Percentiles rank a stretch among this genome's conserved stretches.
phyloP scores from a whole-genome alignment of 345 rosid species.

The Lepidium africanum region DNA sequence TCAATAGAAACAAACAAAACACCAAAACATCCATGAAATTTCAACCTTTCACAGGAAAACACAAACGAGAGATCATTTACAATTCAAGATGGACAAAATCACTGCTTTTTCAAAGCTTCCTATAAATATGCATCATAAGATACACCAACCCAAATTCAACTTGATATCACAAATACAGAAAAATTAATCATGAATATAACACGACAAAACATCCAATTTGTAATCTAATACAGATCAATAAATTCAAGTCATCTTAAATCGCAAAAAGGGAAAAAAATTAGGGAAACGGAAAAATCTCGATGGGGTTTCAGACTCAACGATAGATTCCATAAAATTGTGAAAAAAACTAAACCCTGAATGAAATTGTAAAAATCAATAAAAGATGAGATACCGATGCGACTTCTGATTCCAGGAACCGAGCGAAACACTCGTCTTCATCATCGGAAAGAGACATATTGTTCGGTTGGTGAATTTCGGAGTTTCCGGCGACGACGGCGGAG shows the following conservation, averaged over 20 bases:
- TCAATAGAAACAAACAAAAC: not conserved
- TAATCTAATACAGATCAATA: not conserved
- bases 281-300: not conserved
- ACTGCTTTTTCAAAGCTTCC: not conserved
- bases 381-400: conserved; percentile 38
- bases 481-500: conserved; percentile 19
- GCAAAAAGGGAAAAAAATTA: not conserved
- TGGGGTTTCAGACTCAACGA: not conserved
- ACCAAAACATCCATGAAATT: not conserved
- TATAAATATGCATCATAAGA: not conserved
- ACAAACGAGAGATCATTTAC: not conserved
- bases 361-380: not conserved
- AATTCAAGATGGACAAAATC: not conserved
- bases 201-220: not conserved
- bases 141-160: not conserved
- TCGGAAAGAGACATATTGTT: conserved; percentile 44
- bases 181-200: not conserved
- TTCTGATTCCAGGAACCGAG: conserved; percentile 77
- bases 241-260: not conserved
- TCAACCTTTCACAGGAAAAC: not conserved
- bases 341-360: conserved; percentile 4
- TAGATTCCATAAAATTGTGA: not conserved
- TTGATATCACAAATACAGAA: not conserved
- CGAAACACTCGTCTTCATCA: conserved; percentile 61
- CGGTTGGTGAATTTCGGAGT: not conserved